Evolutionary conservation across 2,329 filamentous ascomycete genomes (phyloP), one percentile per base, ranked within the genome.

Genomic region (Pestalotiopsis sp.): DNA sequence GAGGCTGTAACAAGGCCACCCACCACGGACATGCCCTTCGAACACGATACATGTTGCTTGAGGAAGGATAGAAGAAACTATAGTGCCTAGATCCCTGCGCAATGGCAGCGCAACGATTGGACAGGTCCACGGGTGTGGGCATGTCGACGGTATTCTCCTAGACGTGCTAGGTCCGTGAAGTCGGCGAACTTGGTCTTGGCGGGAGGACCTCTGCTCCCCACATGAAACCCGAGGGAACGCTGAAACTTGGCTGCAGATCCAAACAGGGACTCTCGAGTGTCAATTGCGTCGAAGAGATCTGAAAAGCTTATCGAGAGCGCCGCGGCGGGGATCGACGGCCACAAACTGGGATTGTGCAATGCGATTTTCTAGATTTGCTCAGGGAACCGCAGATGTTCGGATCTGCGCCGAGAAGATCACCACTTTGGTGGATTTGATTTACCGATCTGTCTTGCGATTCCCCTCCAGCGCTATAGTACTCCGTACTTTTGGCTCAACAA

Each of bases 261-360:
- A 63, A 6, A 36, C 25, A 36, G 5, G 60, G 6, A 27, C 27
- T 63, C n/a, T 63, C 60, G 20, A 63, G 38, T 36, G 60, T 40
- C 60, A 63, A 63, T 40, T 63, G 27, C 60, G 27, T 63, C 38
- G 9, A 63, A 63, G 57, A 59, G 20, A 27, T 59, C 57, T 59
- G 23, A 31, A 59, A 59, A 59, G 57, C 57, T 59, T 59, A 23
- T 59, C 57, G 27, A 59, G 14, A 31, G 20, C 27, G 57, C 57
- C 57, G 14, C 27, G 57, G 57, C 57, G 57, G 57, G 20, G 17
- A 59, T 59, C 57, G 23, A 12, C 57, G 57, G 23, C n/a, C 57
- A 31, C 57, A 25, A 59, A 31, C 23, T 59, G 57, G 57, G 57
- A 59, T 59, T 31, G 11, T 59, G 27, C 14, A n/a, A 52, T 52